A percentile compares a stretch with the other conserved stretches of the same genome.
phyloP scores from a whole-genome alignment of 75 land plant genomes.

The Pseudotsuga menziesii region DNA sequence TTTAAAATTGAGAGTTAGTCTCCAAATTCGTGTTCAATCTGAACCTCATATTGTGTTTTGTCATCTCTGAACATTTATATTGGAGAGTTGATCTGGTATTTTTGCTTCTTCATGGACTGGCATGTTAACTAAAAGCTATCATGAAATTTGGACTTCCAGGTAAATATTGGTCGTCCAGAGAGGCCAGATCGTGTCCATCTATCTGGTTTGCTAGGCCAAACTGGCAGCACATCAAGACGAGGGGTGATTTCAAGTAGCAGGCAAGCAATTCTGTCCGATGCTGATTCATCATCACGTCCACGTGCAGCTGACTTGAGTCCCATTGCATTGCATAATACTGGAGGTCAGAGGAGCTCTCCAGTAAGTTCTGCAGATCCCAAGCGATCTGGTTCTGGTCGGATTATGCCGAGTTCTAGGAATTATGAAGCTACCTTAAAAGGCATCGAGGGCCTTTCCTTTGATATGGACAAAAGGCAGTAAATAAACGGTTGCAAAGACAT shows the following conservation, averaged over 20 bases:
- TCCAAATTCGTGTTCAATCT: neutral
- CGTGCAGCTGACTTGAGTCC: constrained; percentile 12
- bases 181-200: constrained; percentile 12
- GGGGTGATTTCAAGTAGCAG: constrained; percentile 9
- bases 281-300: constrained; percentile 13
- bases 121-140: neutral
- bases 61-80: neutral
- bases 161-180: constrained; percentile 1
- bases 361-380: constrained; percentile 9
- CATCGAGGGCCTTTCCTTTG: constrained; percentile 12
- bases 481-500: neutral
- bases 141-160: constrained; percentile 11
- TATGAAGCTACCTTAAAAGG: constrained; percentile 13
- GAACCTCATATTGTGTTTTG: neutral
- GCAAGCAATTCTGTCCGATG: constrained; percentile 2
- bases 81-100: neutral
- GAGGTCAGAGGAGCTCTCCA: constrained; percentile 1
- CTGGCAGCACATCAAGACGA: constrained; percentile 14
- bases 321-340: neutral
- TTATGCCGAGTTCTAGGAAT: constrained; percentile 13
- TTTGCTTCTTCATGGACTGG: constrained; percentile 1
- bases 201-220: neutral
- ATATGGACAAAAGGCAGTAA: constrained; percentile 13
- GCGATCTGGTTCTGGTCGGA: constrained; percentile 11
- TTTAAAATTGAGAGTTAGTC: too few relatives aligned